Evolutionary conservation across 306 rosid genomes (phyloP).

Genomic region (Prunus fruticosa): DNA sequence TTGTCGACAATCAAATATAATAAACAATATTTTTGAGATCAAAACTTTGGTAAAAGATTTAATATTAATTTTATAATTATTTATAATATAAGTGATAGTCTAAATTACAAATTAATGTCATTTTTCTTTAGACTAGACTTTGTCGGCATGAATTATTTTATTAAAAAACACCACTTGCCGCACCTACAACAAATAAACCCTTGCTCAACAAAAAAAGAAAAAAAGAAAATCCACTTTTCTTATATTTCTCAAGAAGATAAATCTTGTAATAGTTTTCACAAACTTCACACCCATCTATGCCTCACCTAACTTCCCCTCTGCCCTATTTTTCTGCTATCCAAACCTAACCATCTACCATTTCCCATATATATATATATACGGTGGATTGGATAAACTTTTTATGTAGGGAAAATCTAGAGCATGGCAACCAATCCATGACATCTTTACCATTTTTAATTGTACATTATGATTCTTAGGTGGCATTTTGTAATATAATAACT

Average conservation of each 20-base stretch:
- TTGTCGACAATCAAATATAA: no score
- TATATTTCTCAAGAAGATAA: no score
- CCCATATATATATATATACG: background rate
- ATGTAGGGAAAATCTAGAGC: background rate
- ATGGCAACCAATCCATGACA: background rate
- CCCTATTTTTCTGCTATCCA: background rate
- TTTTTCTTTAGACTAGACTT: rapidly evolving
- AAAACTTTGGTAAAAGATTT: no score
- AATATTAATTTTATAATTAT: no score
- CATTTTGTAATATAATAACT: background rate
- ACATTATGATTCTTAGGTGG: background rate
- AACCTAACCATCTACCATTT: slow-evolving; percentile 3
- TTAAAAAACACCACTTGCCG: no score
- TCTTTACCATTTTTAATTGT: background rate
- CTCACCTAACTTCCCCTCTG: slow-evolving; percentile 8
- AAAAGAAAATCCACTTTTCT: background rate
- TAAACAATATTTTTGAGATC: no score
- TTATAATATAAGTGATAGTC: no score
- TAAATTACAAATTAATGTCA: rapidly evolving
- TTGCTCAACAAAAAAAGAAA: background rate
- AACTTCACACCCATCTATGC: background rate
- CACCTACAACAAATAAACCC: no score
- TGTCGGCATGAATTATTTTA: no score
- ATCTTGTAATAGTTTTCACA: background rate
- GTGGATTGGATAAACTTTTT: background rate